Conservation (phyloP, 2,329 filamentous ascomycete genomes). For the Coleophoma eucalyptorum region DNA sequence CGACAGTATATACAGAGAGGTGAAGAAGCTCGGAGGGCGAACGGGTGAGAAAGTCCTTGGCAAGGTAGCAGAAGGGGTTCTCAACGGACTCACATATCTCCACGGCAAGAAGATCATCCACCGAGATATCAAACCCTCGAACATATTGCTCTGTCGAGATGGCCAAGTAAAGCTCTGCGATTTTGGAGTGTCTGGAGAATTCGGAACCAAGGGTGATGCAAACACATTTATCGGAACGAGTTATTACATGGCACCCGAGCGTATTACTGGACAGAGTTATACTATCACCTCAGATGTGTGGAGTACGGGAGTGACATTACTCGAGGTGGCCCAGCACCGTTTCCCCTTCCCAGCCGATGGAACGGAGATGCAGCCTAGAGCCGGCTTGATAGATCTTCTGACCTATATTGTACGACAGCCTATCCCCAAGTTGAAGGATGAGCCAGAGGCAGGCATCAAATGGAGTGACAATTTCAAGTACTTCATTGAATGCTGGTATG, state of each 20-base stretch:
- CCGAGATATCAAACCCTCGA: conserved; percentile 97
- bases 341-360: conserved; percentile 98
- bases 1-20: conserved; percentile 95
- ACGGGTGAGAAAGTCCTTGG: conserved; percentile 97
- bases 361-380: conserved; percentile 89
- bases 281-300: conserved; percentile 98
- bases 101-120: conserved; percentile 97
- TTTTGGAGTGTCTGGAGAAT: conserved; percentile 96
- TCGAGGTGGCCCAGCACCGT: conserved; percentile 98
- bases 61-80: conserved; percentile 92
- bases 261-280: conserved; percentile 95
- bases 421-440: conserved; percentile 93
- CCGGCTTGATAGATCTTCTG: conserved; percentile 88
- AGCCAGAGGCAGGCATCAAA: conserved; percentile 81
- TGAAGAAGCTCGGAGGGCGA: conserved; percentile 89
- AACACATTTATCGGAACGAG: conserved; percentile 99
- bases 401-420: conserved; percentile 97
- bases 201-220: conserved; percentile 96
- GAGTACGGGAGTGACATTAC: conserved; percentile 91
- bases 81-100: conserved; percentile 91
- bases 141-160: conserved; percentile 88
- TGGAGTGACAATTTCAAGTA: conserved; percentile 99
- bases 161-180: conserved; percentile 97
- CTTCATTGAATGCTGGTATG: conserved; percentile 98
- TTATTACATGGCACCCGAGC: conserved; percentile 98